Evolutionary conservation across 805 yeast genomes (phyloP).

Genomic region (Lipomyces sp.): DNA sequence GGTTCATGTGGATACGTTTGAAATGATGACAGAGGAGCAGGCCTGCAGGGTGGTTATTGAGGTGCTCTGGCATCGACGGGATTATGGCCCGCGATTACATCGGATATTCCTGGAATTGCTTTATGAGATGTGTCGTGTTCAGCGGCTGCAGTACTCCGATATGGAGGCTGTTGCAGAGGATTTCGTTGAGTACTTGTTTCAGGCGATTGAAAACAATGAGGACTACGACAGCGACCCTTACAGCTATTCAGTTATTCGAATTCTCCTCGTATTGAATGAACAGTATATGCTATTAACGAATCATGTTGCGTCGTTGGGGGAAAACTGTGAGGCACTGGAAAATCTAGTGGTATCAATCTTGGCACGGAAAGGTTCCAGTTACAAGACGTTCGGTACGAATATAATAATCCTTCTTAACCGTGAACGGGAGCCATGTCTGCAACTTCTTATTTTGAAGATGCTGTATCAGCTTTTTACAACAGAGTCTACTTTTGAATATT

Average conservation of each 20-base stretch:
- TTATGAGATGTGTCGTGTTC: constrained; percentile 59
- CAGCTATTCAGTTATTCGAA: constrained; percentile 70
- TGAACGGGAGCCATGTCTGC: constrained; percentile 63
- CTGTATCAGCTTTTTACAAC: constrained; percentile 75
- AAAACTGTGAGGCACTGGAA: constrained; percentile 4
- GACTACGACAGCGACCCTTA: constrained; percentile 55
- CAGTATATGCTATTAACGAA: constrained; percentile 72
- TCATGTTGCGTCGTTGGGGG: constrained; percentile 1
- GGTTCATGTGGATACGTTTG: constrained; percentile 50
- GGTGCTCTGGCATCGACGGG: constrained; percentile 45
- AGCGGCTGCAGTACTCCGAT: constrained; percentile 52
- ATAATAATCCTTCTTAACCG: constrained; percentile 78
- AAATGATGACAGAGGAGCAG: constrained; percentile 55
- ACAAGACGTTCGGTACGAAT: constrained; percentile 66
- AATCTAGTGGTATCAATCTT: constrained; percentile 65
- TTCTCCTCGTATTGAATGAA: constrained; percentile 78
- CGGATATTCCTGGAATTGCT: constrained; percentile 57
- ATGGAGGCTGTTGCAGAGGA: constrained; percentile 51
- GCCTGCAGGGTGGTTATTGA: constrained; percentile 56
- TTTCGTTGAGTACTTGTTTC: constrained; percentile 56
- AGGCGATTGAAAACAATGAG: constrained; percentile 49
- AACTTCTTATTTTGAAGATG: constrained; percentile 77
- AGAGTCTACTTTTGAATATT: constrained; percentile 63
- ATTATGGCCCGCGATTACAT: constrained; percentile 44
- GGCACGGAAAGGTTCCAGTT: constrained; percentile 50